Conservation (phyloP, 192 early-diverging fungal species). For the Mycoemilia scoparia region DNA sequence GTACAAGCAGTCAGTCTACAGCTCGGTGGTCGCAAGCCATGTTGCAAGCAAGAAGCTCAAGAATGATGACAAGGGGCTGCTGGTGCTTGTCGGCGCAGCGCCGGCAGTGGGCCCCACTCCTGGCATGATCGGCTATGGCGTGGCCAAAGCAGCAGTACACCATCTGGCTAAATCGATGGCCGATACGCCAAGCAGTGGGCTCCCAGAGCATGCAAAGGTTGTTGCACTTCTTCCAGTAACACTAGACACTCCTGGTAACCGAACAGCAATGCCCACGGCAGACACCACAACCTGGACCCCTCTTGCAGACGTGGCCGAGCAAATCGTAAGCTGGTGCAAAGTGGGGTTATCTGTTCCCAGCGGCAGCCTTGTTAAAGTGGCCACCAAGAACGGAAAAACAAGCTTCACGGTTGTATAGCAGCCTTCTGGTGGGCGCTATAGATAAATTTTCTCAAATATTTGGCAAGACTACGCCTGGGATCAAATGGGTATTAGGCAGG, state of each 20-base stretch:
- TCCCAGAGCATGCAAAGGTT: constrained; percentile 47
- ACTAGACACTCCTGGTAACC: constrained; percentile 82
- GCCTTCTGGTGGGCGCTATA: too few relatives aligned
- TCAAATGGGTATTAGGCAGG: too few relatives aligned
- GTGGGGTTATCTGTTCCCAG: too few relatives aligned
- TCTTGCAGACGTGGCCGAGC: constrained; percentile 39
- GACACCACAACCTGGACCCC: constrained; percentile 79
- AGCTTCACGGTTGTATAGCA: too few relatives aligned
- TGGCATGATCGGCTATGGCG: constrained; percentile 73
- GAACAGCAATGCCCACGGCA: constrained; percentile 65
- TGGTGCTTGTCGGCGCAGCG: constrained; percentile 61
- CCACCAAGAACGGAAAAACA: too few relatives aligned
- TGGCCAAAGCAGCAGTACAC: constrained; percentile 87
- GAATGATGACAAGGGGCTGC: constrained; percentile 33
- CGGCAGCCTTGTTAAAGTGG: too few relatives aligned
- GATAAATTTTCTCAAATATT: too few relatives aligned
- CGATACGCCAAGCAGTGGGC: constrained; percentile 38
- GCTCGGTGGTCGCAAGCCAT: constrained; percentile 66
- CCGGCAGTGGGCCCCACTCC: constrained; percentile 58
- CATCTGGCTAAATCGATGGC: constrained; percentile 68
- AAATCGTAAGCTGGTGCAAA: too few relatives aligned
- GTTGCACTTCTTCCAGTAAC: constrained; percentile 52
- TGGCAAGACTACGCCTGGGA: too few relatives aligned
- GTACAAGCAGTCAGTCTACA: constrained; percentile 62
- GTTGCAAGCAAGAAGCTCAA: constrained; percentile 56